Evolutionary conservation across 2,329 filamentous ascomycete species (phyloP), one percentile per base, ranked within the genome.

Genomic region (Trichocomaceae sp.): DNA sequence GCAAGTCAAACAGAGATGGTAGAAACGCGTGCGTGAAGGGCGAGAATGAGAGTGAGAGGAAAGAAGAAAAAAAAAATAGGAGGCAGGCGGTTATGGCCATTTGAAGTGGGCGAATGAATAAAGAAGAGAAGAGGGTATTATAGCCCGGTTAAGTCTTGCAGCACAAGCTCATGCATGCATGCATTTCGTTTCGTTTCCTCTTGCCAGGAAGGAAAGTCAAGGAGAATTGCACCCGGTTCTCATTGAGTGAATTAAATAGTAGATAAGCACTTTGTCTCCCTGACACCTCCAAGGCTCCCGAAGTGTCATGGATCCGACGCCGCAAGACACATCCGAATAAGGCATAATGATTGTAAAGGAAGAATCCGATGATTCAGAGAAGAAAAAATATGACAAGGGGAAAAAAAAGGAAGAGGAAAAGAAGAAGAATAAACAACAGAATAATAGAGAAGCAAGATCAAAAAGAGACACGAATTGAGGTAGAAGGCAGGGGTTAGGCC

Each of bases 401-500:
- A 50, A 50, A n/a, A 50, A 45, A 51, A 53, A 46, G 42, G 47
- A 20, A 42, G 39, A 47, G 42, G 47, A 53, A 59, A 8, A 39
- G 23, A 20, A 33, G 44, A 31, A 7, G 19, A 41, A 55, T 44
- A 29, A 29, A 29, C 50, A 53, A 39, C 41, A 50, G 20, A 42
- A 44, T 29, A 41, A 46, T 50, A 54, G 13, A 39, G 23, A 19
- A 48, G 51, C 55, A 57, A 57, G 55, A 35, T 44, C 54, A 58
- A 54, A 35, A 52, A 50, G 44, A 57, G 55, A 29, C 44, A 47
- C 12, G 51, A 41, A 55, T 35, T 57, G 56, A 54, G 50, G 57
- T 59, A 59, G 57, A 39, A 60, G 56, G 53, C 42, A 54, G 60
- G 67, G 64, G 62, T n/a, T 59, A 70, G 69, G 69, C 70, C 62